Evolutionary conservation across 768 basidiomycete genomes (phyloP), one percentile per base, ranked within the genome.

Genomic region (Calocybe cyanea): DNA sequence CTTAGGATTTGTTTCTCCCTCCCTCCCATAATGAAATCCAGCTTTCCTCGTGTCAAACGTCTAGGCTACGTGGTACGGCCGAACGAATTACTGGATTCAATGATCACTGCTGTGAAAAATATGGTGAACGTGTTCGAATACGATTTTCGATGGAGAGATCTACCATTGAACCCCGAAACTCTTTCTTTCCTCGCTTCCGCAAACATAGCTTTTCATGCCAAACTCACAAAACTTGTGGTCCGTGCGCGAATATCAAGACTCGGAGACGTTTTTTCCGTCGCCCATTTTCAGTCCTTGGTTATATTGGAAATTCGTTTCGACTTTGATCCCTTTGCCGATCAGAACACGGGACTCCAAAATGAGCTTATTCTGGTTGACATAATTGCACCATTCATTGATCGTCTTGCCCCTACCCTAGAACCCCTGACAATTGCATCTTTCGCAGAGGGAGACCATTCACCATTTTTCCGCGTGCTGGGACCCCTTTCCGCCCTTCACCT

Each of bases 61-160:
- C 17, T 25, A 7, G 30, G 28, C 3, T 30, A 41, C n/a, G 35
- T 25, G 24, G 35, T 36, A 36, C 55, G 57, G 7, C 54, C 59
- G 4, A 45, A 54, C n/a, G 51, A 54, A 15, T 55, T 67, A 8
- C 48, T 69, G n/a, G 42, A 32, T 10, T 51, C 57, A 13, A 66
- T 70, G 63, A 57, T 63, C 2, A 55, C 51, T 10, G 67, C 69
- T 11, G 57, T 67, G 23, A 41, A 55, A 30, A 56, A 59, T 31
- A 70, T 72, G 70, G 49, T 45, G 4, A 61, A 62, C 14, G 63
- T 69, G 4, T 57, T 52, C 3, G 60, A 58, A 30, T 62, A 65
- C 52, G 56, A 62, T 39, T 65, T 70, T 42, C 67, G 68, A 46
- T 69, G 68, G 65, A 55, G 68, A 36, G 66, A 71, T 45, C 62